Base-by-base conservation (phyloP, 495 filamentous ascomycete genomes). In the Penicillium dipodomyicola region DNA sequence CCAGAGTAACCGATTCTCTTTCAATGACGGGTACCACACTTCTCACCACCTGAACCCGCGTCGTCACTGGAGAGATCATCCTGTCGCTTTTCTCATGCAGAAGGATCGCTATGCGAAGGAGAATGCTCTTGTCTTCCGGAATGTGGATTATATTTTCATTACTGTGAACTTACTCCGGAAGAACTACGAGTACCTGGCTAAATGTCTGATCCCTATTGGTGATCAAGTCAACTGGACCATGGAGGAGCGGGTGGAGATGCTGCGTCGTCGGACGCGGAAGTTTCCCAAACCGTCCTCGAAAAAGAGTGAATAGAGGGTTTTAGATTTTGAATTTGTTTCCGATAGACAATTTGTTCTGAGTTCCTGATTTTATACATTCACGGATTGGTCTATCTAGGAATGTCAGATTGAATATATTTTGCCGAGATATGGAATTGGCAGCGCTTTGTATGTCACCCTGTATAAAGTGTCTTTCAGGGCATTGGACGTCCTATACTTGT, bases 1-100 rank as follows among this genome's bases (percentile, higher is more conserved):
- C 11, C 59, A 86, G 86, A 84, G 79, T 59, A 90, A 90, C 69
- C 81, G 87, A 22, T 84, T 82, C 72, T 89, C 83, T 61, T 90
- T 82, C 76, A 90, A 90, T 65, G 87, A 90, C 65, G 87, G 87
- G 51, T 90, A 89, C 68, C 87, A 90, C 67, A 89, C 87, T 35
- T 87, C 87, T 9, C 87, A 90, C 66, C 87, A 89, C 65, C 77
- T 90, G 10, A 87, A 90, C 68, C 86, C 87, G 4, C 81, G 76
- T 25, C 81, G 87, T 2, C 87, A 89, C 73, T 90, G 87, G 87
- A 79, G 87, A 45, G 85, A 89, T 41, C 87, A 90, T 63, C 87
- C 87, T 4, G 69, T 80, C 29, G 76, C 84, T 48, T 86, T 90
- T 59, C 66, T 90, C n/a, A 75, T 78, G 57, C 77, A 82, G 52